Evolutionary conservation across 2,329 filamentous ascomycete genomes (phyloP), one percentile per base, ranked within the genome.

Genomic region (Clarireedia monteithiana): DNA sequence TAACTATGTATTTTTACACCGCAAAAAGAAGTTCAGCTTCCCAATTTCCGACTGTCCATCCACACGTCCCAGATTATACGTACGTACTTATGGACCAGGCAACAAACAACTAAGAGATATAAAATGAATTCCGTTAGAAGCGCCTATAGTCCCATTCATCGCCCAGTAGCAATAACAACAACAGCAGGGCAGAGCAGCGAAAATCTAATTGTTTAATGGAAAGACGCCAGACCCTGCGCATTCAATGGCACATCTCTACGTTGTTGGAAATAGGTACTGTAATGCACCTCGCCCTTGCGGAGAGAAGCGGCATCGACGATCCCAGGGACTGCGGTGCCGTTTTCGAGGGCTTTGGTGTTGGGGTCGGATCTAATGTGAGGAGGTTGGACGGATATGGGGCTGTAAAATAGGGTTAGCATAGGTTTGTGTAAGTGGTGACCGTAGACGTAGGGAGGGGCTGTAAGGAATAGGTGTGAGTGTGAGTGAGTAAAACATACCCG

Each of bases 401-500:
- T 76, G 58, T 59, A 36, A n/a, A 39, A 44, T 49, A 49, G 12
- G 9, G 50, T 66, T 58, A 64, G 59, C 38, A 51, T 55, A 45
- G 15, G 30, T 34, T 12, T 34, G 9, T 14, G 4, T 34, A 34
- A 34, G 30, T 12, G 30, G 4, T 34, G 30, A 12, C 3, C 30
- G 30, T 34, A 12, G 10, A 34, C 30, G 10, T 34, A 4, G 9
- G 30, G 30, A 12, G 12, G 10, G 30, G 30, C 10, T 34, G 30
- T 14, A 34, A 34, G 30, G 30, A 34, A 34, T 4, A 4, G 6
- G 44, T n/a, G 6, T 10, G 14, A 26, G 9, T 27, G 20, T 24
- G 12, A 30, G 15, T 12, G 5, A 7, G 40, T 15, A 44, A 23
- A 20, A 68, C 82, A 71, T 74, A 85, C 84, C 94, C 94, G 69